Evolutionary conservation across 148 eudicot genomes (phyloP).

Genomic region (Amaranthus hypochondriacus): DNA sequence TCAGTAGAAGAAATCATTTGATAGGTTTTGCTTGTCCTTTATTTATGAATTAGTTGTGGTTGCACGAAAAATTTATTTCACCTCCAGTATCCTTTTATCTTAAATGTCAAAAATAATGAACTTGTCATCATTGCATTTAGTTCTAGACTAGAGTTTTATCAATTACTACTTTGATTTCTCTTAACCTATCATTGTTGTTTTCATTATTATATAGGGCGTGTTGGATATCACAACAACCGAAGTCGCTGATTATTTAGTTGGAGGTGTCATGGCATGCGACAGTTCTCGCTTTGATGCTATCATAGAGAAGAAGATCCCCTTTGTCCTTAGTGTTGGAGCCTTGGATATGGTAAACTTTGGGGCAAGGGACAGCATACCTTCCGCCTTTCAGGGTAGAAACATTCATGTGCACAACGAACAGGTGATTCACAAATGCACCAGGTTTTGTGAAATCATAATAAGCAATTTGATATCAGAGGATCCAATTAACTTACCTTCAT

Average conservation of each 20-base stretch:
- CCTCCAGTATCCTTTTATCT: not conserved
- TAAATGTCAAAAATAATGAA: not conserved
- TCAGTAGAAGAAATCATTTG: not conserved
- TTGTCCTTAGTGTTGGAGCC: conserved; percentile 90
- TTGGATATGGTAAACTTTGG: conserved; percentile 99
- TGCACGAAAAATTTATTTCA: not conserved
- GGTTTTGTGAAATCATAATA: conserved; percentile 6
- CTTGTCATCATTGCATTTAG: conserved; percentile 1
- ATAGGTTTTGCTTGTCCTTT: not conserved
- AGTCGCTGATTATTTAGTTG: conserved; percentile 91
- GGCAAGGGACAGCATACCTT: conserved; percentile 61
- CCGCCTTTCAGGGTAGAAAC: conserved; percentile 59
- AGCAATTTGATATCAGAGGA: not conserved
- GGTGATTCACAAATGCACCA: conserved; percentile 36
- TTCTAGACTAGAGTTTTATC: not conserved
- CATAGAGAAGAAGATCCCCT: conserved; percentile 70
- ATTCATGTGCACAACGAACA: conserved; percentile 80
- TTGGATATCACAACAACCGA: conserved; percentile 97
- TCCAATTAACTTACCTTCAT: not conserved
- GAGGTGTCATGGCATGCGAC: conserved; percentile 98
- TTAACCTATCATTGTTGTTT: conserved; percentile 6
- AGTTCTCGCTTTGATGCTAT: conserved; percentile 79
- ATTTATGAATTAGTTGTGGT: not conserved
- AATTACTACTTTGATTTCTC: not conserved
- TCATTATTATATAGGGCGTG: conserved; percentile 54